Evolutionary conservation across 805 yeast species (phyloP).

Genomic region (Candida krabiensis): DNA sequence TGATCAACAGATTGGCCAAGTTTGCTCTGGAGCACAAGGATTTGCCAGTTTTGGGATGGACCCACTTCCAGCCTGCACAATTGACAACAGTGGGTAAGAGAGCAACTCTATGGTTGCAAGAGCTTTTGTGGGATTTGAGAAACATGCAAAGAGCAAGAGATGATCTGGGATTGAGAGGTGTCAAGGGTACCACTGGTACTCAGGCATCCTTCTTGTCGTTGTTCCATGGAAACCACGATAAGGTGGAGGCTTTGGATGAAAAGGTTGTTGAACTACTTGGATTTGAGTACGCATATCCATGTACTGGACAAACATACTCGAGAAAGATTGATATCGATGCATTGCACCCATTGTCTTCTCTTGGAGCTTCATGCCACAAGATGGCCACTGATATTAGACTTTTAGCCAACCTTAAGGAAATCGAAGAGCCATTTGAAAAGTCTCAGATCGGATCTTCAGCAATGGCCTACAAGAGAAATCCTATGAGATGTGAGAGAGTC

Average conservation of each 20-base stretch:
- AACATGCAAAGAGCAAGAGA: conserved; percentile 94
- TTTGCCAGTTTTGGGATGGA: conserved; percentile 97
- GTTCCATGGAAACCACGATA: conserved; percentile 96
- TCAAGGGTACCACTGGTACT: conserved; percentile 98
- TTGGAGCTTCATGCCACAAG: conserved; percentile 96
- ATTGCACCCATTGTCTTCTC: conserved; percentile 86
- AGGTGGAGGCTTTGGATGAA: conserved; percentile 89
- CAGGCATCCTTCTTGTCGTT: conserved; percentile 94
- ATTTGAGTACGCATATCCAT: conserved; percentile 93
- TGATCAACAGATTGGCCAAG: conserved; percentile 82
- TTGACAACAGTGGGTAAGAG: conserved; percentile 98
- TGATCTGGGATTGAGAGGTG: conserved; percentile 95
- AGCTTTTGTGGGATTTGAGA: conserved; percentile 95
- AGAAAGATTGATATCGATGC: conserved; percentile 97
- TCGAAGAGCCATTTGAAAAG: conserved; percentile 98
- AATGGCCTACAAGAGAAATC: conserved; percentile 99
- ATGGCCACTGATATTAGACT: conserved; percentile 96
- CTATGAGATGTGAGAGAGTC: conserved; percentile 98
- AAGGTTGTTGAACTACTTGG: conserved; percentile 92
- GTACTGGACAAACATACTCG: conserved; percentile 98
- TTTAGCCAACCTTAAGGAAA: conserved; percentile 93
- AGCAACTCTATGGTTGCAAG: conserved; percentile 97
- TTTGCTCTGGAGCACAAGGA: conserved; percentile 93
- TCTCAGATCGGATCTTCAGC: conserved; percentile 98
- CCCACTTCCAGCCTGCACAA: conserved; percentile 99